These are phyloP conservation scores for Gossypium davidsonii DNA, from an alignment of 441 rosid species.

Conservation along the genomic window DNA sequence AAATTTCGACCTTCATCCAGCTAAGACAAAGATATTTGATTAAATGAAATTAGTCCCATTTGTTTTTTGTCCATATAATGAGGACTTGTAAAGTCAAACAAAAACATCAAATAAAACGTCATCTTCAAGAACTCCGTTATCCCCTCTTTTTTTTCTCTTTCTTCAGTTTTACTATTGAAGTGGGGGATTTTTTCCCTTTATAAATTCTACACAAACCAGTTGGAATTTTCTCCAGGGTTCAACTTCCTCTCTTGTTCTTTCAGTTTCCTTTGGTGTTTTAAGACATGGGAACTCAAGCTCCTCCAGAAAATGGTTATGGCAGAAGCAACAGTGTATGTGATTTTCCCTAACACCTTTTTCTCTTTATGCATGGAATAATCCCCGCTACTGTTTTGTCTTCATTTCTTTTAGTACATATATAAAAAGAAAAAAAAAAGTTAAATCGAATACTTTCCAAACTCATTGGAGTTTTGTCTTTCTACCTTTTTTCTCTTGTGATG, in stretches of 20 bases:
- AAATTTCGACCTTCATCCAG: no score
- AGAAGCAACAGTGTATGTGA: constrained; percentile 21
- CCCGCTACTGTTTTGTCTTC: background rate
- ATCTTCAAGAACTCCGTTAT: background rate
- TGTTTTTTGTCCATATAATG: background rate
- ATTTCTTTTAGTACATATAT: background rate
- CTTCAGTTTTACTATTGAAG: background rate
- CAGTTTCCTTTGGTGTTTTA: background rate
- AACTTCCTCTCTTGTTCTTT: background rate
- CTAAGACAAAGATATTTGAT: background rate
- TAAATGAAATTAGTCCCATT: background rate
- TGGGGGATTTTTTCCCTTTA: background rate
- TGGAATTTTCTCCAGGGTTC: background rate
- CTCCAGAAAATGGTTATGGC: background rate
- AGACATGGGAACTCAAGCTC: constrained; percentile 34
- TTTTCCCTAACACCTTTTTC: background rate
- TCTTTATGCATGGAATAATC: background rate
- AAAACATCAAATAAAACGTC: constrained; percentile 13
- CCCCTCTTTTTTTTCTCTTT: background rate
- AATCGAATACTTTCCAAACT: background rate
- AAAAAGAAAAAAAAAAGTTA: background rate
- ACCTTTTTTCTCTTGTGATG: background rate
- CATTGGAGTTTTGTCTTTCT: constrained; percentile 18
- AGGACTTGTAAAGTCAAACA: constrained; percentile 18
- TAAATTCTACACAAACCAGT: background rate